A percentile compares a stretch with the other conserved stretches of the same genome.
phyloP scores from a whole-genome alignment of 2,329 filamentous ascomycete genomes.

The Plenodomus tracheiphilus region DNA sequence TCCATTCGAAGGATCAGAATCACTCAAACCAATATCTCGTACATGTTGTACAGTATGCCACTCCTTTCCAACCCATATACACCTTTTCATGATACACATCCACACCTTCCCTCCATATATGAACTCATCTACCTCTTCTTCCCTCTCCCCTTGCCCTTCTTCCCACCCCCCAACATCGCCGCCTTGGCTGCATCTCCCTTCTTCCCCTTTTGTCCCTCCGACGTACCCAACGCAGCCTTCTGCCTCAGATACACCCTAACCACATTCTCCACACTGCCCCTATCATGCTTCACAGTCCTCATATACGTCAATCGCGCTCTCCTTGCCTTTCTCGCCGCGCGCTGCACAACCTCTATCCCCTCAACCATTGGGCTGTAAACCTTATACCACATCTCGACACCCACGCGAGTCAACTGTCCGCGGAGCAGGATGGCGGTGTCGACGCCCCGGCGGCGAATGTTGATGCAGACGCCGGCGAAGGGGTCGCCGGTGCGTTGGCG shows the following conservation, averaged over 20 bases:
- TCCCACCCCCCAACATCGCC: constrained; percentile 22
- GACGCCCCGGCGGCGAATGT: constrained; percentile 80
- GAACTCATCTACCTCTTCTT: constrained; percentile 32
- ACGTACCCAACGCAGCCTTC: constrained; percentile 41
- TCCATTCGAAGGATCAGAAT: too few species aligned
- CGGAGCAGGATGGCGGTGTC: constrained; percentile 87
- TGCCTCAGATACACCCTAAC: constrained; percentile 42
- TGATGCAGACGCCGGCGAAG: constrained; percentile 85
- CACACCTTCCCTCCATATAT: too few species aligned
- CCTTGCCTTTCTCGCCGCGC: constrained; percentile 79
- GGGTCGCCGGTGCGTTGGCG: constrained; percentile 84
- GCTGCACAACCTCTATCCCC: constrained; percentile 91
- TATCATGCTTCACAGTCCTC: constrained; percentile 55
- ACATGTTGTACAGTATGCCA: constrained; percentile 10
- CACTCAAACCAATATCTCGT: not conserved
- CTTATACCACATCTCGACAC: constrained; percentile 98
- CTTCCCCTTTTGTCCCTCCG: constrained; percentile 36
- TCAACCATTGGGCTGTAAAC: constrained; percentile 87
- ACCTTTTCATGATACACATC: too few species aligned
- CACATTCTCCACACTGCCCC: constrained; percentile 45
- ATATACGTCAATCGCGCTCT: constrained; percentile 89
- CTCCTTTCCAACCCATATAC: not conserved
- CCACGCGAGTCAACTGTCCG: constrained; percentile 81
- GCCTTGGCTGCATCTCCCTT: constrained; percentile 20
- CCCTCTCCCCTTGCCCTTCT: constrained; percentile 33